Evolutionary conservation across 176 grass and related monocot species (phyloP).

Genomic region (Bolboschoenus planiculmis): DNA sequence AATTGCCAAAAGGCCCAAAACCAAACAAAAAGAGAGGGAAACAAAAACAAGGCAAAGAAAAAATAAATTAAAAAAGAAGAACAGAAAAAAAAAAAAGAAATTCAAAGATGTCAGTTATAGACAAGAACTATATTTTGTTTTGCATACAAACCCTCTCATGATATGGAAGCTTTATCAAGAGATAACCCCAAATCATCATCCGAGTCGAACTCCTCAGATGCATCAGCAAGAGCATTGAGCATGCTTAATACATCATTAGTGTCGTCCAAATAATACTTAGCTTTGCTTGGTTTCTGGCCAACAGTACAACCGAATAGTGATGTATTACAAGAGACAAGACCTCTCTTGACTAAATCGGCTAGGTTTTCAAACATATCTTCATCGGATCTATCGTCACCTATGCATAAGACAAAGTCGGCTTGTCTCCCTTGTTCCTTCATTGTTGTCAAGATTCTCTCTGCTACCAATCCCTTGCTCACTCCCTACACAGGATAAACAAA

Average conservation of each 20-base stretch:
- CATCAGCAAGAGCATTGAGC: conserved; percentile 58
- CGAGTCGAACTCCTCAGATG: conserved; percentile 32
- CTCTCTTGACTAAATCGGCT: conserved; percentile 43
- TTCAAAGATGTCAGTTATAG: conserved; percentile 15
- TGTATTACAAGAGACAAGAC: conserved; percentile 51
- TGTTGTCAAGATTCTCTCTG: conserved; percentile 70
- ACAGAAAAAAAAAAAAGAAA: not conserved
- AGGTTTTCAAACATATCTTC: conserved; percentile 98
- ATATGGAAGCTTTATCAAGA: conserved; percentile 17
- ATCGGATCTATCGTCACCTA: conserved; percentile 86
- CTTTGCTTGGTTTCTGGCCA: conserved; percentile 96
- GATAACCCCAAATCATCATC: conserved; percentile 19
- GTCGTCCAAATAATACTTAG: conserved; percentile 97
- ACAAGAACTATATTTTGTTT: conserved; percentile 22
- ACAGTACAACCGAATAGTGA: conserved; percentile 81
- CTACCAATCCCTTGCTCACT: conserved; percentile 75
- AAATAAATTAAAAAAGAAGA: conserved; percentile 8
- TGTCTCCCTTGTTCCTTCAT: conserved; percentile 64
- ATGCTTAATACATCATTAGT: conserved; percentile 81
- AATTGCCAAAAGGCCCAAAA: not conserved
- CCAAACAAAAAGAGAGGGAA: conserved; percentile 15
- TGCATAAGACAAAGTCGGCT: conserved; percentile 76
- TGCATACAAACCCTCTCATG: conserved; percentile 13
- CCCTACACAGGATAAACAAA: conserved; percentile 37
- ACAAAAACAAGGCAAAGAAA: not conserved